Conservation (phyloP, 2,329 filamentous ascomycete genomes). For the Arthrobotrys megalospora region DNA sequence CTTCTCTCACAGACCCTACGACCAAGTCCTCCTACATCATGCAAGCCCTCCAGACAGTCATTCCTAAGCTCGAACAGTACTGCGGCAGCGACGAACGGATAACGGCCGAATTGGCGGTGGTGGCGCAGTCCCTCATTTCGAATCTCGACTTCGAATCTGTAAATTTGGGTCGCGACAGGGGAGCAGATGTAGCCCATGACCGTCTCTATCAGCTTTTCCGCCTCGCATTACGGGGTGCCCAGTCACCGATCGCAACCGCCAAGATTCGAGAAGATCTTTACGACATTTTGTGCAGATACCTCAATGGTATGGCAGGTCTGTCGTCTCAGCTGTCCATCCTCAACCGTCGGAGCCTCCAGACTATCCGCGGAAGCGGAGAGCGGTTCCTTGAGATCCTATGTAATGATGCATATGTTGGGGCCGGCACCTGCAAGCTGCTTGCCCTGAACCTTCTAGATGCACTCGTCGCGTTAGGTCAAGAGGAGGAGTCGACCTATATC, state of each 20-base stretch:
- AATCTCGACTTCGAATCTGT: conserved; percentile 67
- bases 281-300: conserved; percentile 88
- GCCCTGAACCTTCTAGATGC: conserved; percentile 87
- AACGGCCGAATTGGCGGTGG: conserved; percentile 65
- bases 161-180: conserved; percentile 68
- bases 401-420: conserved; percentile 91
- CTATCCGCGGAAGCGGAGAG: conserved; percentile 84
- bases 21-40: conserved; percentile 83
- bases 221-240: conserved; percentile 83
- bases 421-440: conserved; percentile 84
- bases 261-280: conserved; percentile 88
- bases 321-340: conserved; percentile 70
- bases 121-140: conserved; percentile 65
- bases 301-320: conserved; percentile 77
- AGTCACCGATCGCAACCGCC: conserved; percentile 79
- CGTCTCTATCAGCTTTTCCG: conserved; percentile 94
- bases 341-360: conserved; percentile 73
- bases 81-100: conserved; percentile 79
- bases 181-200: conserved; percentile 83
- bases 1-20: conserved; percentile 82
- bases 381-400: conserved; percentile 87
- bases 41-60: conserved; percentile 86
- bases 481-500: conserved; percentile 80
- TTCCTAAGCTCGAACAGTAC: conserved; percentile 87
- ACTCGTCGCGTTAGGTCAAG: conserved; percentile 80